phyloP scores from a whole-genome alignment of 1,284 basidiomycete species.

The Coniophora puteana region DNA sequence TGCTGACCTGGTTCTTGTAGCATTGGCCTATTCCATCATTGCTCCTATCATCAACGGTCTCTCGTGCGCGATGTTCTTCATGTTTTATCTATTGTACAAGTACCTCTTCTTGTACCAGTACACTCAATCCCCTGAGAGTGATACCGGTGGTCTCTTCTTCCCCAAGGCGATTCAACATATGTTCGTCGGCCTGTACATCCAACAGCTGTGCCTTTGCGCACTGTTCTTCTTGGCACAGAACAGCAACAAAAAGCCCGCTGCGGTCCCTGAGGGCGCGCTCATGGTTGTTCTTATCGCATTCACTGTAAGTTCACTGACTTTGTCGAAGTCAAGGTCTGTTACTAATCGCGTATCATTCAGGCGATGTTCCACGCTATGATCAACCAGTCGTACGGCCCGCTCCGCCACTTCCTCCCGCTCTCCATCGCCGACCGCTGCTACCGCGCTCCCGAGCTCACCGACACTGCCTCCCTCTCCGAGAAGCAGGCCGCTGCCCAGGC shows the following conservation, averaged over 20 bases:
- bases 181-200: slow-evolving; percentile 91
- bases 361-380: slow-evolving; percentile 66
- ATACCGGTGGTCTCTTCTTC: slow-evolving; percentile 96
- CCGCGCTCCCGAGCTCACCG: slow-evolving; percentile 26
- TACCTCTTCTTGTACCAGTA: slow-evolving; percentile 84
- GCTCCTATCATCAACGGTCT: slow-evolving; percentile 94
- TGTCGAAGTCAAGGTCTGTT: background rate
- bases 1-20: slow-evolving; percentile 28
- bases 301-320: slow-evolving; percentile 57
- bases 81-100: slow-evolving; percentile 87
- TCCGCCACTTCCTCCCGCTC: slow-evolving; percentile 68
- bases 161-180: slow-evolving; percentile 91
- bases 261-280: slow-evolving; percentile 72
- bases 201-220: slow-evolving; percentile 75
- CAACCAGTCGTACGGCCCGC: slow-evolving; percentile 65
- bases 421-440: slow-evolving; percentile 73
- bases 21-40: slow-evolving; percentile 84
- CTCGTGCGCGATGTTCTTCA: slow-evolving; percentile 76
- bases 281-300: slow-evolving; percentile 82
- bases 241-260: slow-evolving; percentile 44
- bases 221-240: slow-evolving; percentile 85
- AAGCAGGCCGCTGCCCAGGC: too few species aligned
- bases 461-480: slow-evolving; percentile 16
- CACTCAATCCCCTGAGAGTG: slow-evolving; percentile 68
- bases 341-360: slow-evolving; percentile 30